These are phyloP conservation scores for Talaromyces proteolyticus DNA, from an alignment of 495 filamentous ascomycete genomes.

Conservation along the genomic window DNA sequence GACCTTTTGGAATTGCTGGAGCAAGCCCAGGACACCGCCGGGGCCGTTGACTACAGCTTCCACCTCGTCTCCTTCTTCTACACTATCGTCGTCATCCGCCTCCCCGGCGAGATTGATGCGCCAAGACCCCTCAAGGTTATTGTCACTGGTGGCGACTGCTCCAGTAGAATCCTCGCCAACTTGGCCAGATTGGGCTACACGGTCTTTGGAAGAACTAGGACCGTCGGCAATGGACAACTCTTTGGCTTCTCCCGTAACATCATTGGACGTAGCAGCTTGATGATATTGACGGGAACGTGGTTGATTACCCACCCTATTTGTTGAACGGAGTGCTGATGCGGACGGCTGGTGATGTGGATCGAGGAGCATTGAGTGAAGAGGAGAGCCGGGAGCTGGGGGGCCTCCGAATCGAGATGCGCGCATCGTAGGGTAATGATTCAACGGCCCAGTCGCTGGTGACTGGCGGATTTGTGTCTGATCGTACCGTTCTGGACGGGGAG, in stretches of 20 bases:
- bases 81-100: conserved; percentile 38
- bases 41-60: conserved; percentile 44
- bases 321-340: conserved; percentile 41
- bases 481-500: conserved; percentile 38
- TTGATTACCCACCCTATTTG: conserved; percentile 36
- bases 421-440: conserved; percentile 23
- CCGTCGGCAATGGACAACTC: conserved; percentile 21
- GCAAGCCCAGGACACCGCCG: conserved; percentile 72
- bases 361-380: conserved; percentile 62
- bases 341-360: conserved; percentile 86
- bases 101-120: conserved; percentile 48
- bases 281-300: conserved; percentile 44
- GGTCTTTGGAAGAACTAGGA: conserved; percentile 16
- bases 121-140: conserved; percentile 61
- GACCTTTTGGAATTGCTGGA: conserved; percentile 87
- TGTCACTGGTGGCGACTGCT: conserved; percentile 42
- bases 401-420: conserved; percentile 23
- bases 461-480: conserved; percentile 33
- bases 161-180: conserved; percentile 32
- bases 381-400: conserved; percentile 26
- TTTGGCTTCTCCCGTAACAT: conserved; percentile 40
- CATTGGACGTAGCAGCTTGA: conserved; percentile 22
- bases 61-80: conserved; percentile 41
- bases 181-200: conserved; percentile 16
- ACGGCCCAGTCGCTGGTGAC: conserved; percentile 15